Percentiles rank a stretch among this genome's conserved stretches.
Evolutionary conservation across 202 grass and related monocot genomes (phyloP).

Genomic region (Saccharum hybrid): DNA sequence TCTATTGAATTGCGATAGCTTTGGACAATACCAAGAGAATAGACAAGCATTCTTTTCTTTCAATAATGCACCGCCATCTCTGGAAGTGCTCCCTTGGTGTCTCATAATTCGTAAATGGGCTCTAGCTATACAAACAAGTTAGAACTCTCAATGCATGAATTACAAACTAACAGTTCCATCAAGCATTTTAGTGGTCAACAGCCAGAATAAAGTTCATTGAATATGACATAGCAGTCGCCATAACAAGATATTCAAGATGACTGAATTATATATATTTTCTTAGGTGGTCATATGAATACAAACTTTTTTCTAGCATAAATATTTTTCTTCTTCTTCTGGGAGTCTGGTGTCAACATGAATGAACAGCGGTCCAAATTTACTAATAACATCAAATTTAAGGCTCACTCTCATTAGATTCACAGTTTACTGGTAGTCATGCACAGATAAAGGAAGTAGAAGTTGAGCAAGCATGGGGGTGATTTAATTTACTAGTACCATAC

Average conservation of each 20-base stretch:
- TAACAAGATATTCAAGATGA: not conserved
- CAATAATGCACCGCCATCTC: not conserved
- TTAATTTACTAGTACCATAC: not conserved
- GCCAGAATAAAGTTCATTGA: not conserved
- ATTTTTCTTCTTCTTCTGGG: not conserved
- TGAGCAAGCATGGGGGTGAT: not conserved
- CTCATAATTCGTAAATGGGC: not conserved
- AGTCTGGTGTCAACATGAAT: too few relatives aligned
- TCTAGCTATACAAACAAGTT: not conserved
- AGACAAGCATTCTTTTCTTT: not conserved
- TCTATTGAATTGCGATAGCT: not conserved
- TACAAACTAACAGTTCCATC: not conserved
- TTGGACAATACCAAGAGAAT: constrained; percentile 2
- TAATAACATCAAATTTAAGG: too few relatives aligned
- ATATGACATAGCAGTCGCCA: not conserved
- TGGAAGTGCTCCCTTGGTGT: not conserved
- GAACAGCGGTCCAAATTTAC: too few relatives aligned
- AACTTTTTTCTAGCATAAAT: not conserved
- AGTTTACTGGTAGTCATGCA: not conserved
- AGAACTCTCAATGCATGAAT: not conserved
- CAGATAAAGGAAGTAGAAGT: not conserved
- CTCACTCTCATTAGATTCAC: not conserved
- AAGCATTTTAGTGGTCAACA: not conserved
- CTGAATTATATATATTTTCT: not conserved
- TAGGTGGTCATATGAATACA: not conserved